Conservation (phyloP, 108 stramenopile species). For the Cyclotella atomus region DNA sequence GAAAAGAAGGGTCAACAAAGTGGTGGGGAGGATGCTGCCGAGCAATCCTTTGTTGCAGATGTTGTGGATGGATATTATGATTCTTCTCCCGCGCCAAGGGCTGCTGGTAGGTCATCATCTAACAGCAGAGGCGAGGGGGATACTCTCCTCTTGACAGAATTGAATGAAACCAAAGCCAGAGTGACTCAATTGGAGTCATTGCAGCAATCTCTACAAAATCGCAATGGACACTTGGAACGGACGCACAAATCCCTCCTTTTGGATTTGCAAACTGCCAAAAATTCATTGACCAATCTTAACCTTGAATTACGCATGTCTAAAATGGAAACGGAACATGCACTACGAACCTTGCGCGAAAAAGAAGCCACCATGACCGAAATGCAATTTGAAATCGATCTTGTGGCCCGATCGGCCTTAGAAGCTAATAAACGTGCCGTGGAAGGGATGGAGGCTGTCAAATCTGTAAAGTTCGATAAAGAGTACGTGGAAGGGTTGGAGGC, state of each 20-base stretch:
- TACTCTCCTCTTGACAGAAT: constrained; percentile 64
- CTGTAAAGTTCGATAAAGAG: constrained; percentile 69
- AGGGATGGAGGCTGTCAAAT: constrained; percentile 71
- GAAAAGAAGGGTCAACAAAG: constrained; percentile 41
- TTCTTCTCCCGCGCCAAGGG: not conserved
- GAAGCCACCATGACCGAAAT: constrained; percentile 75
- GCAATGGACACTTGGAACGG: constrained; percentile 65
- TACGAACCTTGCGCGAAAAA: constrained; percentile 69
- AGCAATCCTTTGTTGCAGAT: constrained; percentile 7
- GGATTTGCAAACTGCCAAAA: constrained; percentile 56
- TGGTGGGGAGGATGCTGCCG: constrained; percentile 65
- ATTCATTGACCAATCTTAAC: constrained; percentile 58
- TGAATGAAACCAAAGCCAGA: constrained; percentile 68
- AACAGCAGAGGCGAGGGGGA: not conserved
- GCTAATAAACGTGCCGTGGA: constrained; percentile 75
- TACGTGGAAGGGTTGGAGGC: constrained; percentile 75
- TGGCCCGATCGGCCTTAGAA: constrained; percentile 67
- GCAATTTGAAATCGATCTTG: constrained; percentile 90
- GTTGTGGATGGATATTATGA: constrained; percentile 31
- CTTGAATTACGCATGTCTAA: constrained; percentile 84
- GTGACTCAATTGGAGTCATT: constrained; percentile 77
- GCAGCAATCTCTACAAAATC: constrained; percentile 62
- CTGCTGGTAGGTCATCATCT: not conserved
- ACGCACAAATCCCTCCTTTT: constrained; percentile 30
- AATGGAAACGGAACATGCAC: constrained; percentile 84